Evolutionary conservation across 441 rosid species (phyloP), one percentile per base, ranked within the genome.

Genomic region (Euphorbia celastroides): DNA sequence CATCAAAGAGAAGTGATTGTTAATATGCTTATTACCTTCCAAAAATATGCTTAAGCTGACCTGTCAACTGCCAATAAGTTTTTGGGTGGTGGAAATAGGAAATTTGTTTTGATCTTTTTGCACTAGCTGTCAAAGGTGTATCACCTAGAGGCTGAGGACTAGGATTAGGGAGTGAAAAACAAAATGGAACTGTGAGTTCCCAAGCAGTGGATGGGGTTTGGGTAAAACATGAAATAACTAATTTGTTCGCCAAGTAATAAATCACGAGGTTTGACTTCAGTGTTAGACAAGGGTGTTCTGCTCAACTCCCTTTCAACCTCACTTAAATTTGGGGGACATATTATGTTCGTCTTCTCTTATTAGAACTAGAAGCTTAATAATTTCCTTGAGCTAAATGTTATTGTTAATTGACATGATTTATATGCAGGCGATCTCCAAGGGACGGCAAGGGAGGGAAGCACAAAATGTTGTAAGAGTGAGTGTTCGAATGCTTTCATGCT

Each of bases 381-480:
- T 54, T 60, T 48, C 22, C 34, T 32, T 36, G 32, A 62, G 23
- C 22, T 44, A 23, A 36, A 19, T 57, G 22, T 69, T 22, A 67
- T 12, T 19, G 6, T n/a, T 72, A 54, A 58, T 70, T 16, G 27
- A 64, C 62, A 11, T 65, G 38, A 65, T 22, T 44, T 64, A 2
- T 67, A 7, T 64, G 80, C 73, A 92, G 94, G 88, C 85, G 44
- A 76, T 88, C 72, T 88, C 98, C 7, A 90, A 93, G 80, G 98
- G 87, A 71, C 80, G 83, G n/a, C 98, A 93, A 62, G 98, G 97
- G 81, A 88, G 91, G 80, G 97, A 90, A 74, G 96, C 96, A 1
- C 96, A 87, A 64, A 93, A 93, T 72, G 60, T 84, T 65, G 78
- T 93, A 64, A 84, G 65, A 81, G 98, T 85, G 70, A 70, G 60